phyloP scores from a whole-genome alignment of 2,329 filamentous ascomycete genomes.

The Talaromyces funiculosus region DNA sequence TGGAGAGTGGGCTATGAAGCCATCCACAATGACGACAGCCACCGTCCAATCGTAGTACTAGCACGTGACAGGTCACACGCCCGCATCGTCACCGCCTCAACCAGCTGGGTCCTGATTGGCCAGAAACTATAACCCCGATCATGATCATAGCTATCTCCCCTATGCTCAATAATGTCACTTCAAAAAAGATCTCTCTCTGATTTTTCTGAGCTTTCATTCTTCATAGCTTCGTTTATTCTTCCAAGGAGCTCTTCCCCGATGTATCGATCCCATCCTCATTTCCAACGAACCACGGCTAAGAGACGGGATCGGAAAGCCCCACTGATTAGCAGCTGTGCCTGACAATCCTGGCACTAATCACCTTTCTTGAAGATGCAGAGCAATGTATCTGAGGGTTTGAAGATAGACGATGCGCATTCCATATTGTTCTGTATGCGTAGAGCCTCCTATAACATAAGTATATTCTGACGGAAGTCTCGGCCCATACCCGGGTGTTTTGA shows the following conservation, averaged over 20 bases:
- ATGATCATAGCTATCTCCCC: not conserved
- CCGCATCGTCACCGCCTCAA: slow-evolving; percentile 5
- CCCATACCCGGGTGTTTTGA: too few species aligned
- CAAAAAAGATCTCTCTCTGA: not conserved
- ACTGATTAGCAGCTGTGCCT: not conserved
- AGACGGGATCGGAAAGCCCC: not conserved
- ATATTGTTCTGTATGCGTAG: not conserved
- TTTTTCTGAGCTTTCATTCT: not conserved
- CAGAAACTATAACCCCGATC: not conserved
- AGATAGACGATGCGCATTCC: not conserved
- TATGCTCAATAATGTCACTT: not conserved
- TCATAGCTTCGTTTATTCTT: not conserved
- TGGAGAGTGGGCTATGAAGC: slow-evolving; percentile 6
- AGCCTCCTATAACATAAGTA: too few species aligned
- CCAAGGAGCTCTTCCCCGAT: not conserved
- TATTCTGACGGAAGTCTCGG: not conserved
- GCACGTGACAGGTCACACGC: slow-evolving; percentile 14
- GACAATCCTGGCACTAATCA: not conserved
- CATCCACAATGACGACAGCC: slow-evolving; percentile 13
- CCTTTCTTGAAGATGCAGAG: not conserved
- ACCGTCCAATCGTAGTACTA: slow-evolving; percentile 3
- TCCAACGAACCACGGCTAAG: not conserved
- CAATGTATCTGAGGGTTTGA: not conserved
- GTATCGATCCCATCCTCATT: not conserved
- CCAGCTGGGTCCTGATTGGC: not conserved